Evolutionary conservation across 140 eudicot genomes (phyloP), one percentile per base, ranked within the genome.

Genomic region (Ambrosia hybrid): DNA sequence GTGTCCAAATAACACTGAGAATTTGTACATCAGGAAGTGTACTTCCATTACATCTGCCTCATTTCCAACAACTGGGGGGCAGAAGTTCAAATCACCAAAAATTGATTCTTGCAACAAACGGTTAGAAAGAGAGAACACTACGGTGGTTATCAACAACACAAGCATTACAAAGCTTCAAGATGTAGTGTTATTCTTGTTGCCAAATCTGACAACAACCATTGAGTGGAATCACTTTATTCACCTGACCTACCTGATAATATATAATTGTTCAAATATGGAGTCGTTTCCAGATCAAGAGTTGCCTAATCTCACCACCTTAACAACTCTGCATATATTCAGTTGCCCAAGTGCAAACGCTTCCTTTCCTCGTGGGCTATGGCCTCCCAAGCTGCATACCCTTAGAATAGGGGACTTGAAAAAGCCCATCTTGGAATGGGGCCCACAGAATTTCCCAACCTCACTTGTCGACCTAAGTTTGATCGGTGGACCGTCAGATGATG

Each of bases 311-410:
- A 61, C 64, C n/a, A 21, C 64, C 0, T 30, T 57, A 26, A 30
- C 5, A 21, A 2, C 1, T 26, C 5, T 57, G n/a, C n/a, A 0
- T 9, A 30, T 21, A 21, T 9, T 0, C 12, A 57, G 8, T 9
- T 57, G 21, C 15, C 48, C 67, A 61, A 11, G 4, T 61, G 0
- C 1, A 6, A 15, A 34, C 36, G 48, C 4, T 34, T 36, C 48
- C 15, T 61, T 61, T 34, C 67, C 67, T 34, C 11, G 67, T 61
- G 67, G 67, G 4, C 5, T 10, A 34, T 36, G 11, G 64, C 64
- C 64, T 57, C 64, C 64, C 64, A 57, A 57, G 2, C 7, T 57
- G 39, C 13, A 6, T 8, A 17, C 6, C 38, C 64, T 57, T 21
- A 0, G 0, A 0, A 21, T 57, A 2, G 64, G 64, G 5, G 38